Base-by-base conservation (phyloP, 2,329 filamentous ascomycete species). In the Fusarium clavum region DNA sequence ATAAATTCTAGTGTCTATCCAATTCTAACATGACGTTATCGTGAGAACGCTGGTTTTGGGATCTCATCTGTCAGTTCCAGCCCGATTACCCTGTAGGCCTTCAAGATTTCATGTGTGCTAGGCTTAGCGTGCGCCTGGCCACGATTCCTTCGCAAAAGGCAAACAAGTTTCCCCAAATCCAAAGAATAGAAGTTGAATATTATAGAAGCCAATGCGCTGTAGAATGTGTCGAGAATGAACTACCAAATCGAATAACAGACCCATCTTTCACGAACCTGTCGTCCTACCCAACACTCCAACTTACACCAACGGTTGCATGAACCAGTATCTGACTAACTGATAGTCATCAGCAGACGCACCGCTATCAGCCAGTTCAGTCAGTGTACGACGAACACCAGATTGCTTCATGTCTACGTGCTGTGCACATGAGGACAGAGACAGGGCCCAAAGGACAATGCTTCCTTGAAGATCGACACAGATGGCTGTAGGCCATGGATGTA, bases 281-380 rank as follows among this genome's bases (percentile, higher is more conserved):
- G 22, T 41, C 16, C 18, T 3, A 20, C n/a, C 16, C 2, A 20
- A n/a, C n/a, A 11, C 2, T 16, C 6, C 29, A 16, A 34, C 20
- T 24, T 25, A 52, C 6, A 12, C 6, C 11, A 43, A 27, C 2
- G 20, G 12, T 13, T 13, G 20, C 8, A 16, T 32, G 16, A 65
- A 71, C 10, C 41, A 22, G 12, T 65, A 70, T n/a, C 56, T 40
- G 12, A 70, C 20, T 1, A 48, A 53, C 14, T 65, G 59, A 5
- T 65, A 58, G 0, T 69, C 68, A 9, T 34, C 12, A 48, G 45
- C 69, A 16, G 52, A 38, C 4, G 68, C 59, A 13, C 59, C 68
- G 14, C 59, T 69, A 18, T 65, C 52, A 1, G 64, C 68, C 44
- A 71, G 38, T 22, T 70, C 64, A 16, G 27, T 22, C n/a, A 70